Base-by-base conservation (phyloP, 164 flowering plant genomes). In the Santalum album region DNA sequence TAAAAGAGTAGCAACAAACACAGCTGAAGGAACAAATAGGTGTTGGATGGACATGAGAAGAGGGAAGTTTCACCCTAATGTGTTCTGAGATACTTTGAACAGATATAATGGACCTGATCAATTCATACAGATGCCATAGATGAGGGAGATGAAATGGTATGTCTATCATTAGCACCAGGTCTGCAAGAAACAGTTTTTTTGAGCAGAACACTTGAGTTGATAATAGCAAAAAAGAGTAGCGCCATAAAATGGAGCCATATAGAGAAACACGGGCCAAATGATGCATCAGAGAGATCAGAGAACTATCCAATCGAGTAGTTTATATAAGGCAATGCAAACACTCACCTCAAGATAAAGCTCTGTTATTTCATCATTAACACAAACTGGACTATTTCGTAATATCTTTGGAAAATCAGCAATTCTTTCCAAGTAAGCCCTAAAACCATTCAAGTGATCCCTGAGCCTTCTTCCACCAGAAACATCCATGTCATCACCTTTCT, bases 271-370 rank as follows among this genome's bases (percentile, higher is more conserved):
- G n/a, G n/a, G n/a, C n/a, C n/a, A 6, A 15, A 49, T 25, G 10
- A 17, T 24, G 2, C 25, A 49, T 0, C 22, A 25, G 25, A 5
- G 7, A 49, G 2, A n/a, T 14, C 9, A 0, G 25, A 42, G 18
- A 15, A 50, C 35, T 2, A 46, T 4, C 14, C 26, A 19, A 25
- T 26, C 6, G 26, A 49, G 7, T 39, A 49, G 17, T 21, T 15
- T 23, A 39, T 36, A 18, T 44, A 34, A 32, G 51, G 43, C 7
- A 43, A 38, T 43, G 17, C 21, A 59, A 48, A 25, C 15, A 32
- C 77, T 73, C 49, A 91, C 98, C 98, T 86, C 89, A 52, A 91
- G 72, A 70, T 88, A 91, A 59, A 73, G 84, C 69, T 91, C 96
- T 43, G 74, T 70, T 74, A 82, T 70, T 47, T 91, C 92, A 75